Evolutionary conservation across 2,329 filamentous ascomycete genomes (phyloP), one percentile per base, ranked within the genome.

Genomic region (Penicillium sclerotiorum): DNA sequence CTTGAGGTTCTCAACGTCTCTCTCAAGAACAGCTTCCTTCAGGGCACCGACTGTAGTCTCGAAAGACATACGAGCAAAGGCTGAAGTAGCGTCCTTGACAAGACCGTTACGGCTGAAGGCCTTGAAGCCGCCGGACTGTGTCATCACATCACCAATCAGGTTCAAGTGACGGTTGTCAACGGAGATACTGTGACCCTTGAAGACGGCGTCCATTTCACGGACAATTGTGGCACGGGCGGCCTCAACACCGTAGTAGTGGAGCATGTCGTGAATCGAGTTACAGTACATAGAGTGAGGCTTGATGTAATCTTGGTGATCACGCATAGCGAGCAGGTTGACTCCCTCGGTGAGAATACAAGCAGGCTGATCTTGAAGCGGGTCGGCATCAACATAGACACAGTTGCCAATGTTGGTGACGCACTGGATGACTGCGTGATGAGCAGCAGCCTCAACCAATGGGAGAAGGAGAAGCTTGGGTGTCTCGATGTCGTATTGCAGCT

Each of bases 21-120:
- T 86, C 65, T 95, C 90, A 50, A 95, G 77, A 21, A 96, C 87
- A 1, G 94, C 92, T 67, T 97, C 94, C 71, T 89, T 92, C 64
- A 99, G 79, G 78, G 96, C 96, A 1, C 88, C 87, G 32, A 97
- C 82, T 2, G 94, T 99, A 4, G 94, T 99, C 81, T 99, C 94
- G 75, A 97, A 99, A 71, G 90, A 95, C 93, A 97, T 97, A 81
- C 97, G 97, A 74, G 94, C 93, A 62, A 99, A 93, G 0, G 94
- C 91, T 59, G 87, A 92, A 22, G 93, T 87, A 64, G 90, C 92
- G 57, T 89, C 86, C 66, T 85, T 86, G 53, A 77, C 72, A 33
- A 99, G 78, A 1, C 93, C 94, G 67, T 89, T 95, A 41, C 94
- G 88, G 73, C 90, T 96, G 76, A 99, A 99, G 1, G 94, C 87